Percentiles rank a stretch among this genome's conserved stretches.
Evolutionary conservation across 805 yeast genomes (phyloP).

Genomic region (Scheffersomyces lignosus): DNA sequence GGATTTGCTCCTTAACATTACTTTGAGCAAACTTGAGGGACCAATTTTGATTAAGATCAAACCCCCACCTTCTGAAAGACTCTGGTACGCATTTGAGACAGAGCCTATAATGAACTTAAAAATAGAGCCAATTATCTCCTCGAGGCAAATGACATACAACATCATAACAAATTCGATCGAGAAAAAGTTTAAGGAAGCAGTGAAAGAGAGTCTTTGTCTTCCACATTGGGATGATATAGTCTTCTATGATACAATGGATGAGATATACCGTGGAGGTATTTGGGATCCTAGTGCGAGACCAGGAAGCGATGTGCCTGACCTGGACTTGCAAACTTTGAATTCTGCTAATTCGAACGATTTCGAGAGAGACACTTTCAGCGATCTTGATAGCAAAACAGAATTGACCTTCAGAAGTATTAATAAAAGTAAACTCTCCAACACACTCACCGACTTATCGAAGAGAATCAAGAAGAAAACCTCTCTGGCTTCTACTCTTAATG

Average conservation of each 20-base stretch:
- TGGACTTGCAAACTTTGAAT: not conserved
- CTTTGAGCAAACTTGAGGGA: slow-evolving; percentile 70
- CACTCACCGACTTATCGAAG: slow-evolving; percentile 25
- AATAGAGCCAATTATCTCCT: slow-evolving; percentile 89
- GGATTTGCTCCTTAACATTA: slow-evolving; percentile 67
- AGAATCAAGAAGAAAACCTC: slow-evolving; percentile 16
- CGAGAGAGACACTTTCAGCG: not conserved
- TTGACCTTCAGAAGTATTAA: not conserved
- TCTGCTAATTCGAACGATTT: not conserved
- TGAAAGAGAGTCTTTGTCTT: slow-evolving; percentile 74
- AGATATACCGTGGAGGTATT: slow-evolving; percentile 87
- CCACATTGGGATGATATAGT: slow-evolving; percentile 90
- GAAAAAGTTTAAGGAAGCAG: slow-evolving; percentile 73
- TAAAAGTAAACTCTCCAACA: not conserved
- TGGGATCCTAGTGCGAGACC: slow-evolving; percentile 60
- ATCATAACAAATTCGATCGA: slow-evolving; percentile 80
- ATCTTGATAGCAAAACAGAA: not conserved
- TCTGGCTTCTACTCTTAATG: slow-evolving; percentile 18
- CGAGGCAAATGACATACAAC: slow-evolving; percentile 74
- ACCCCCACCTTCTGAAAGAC: slow-evolving; percentile 85
- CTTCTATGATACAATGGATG: slow-evolving; percentile 63
- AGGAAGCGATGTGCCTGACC: not conserved
- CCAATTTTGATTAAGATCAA: slow-evolving; percentile 68
- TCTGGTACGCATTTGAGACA: slow-evolving; percentile 86
- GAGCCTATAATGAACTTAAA: slow-evolving; percentile 76